Percentiles rank a stretch among this genome's conserved stretches.
These are phyloP conservation scores for Metarhizium guizhouense DNA, from an alignment of 2,329 filamentous ascomycete species.

Conservation along the genomic window DNA sequence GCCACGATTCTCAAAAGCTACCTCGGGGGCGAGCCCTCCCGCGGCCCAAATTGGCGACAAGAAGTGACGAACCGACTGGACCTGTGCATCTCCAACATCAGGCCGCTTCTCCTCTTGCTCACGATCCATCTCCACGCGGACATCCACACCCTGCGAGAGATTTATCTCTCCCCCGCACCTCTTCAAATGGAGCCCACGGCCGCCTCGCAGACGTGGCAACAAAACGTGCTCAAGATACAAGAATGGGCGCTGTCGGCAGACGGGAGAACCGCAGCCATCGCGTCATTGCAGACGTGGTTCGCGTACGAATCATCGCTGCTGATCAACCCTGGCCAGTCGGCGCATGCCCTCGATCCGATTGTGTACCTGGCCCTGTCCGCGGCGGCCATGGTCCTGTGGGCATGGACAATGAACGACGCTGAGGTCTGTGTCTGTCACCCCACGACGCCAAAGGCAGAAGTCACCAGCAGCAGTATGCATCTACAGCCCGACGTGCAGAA, in stretches of 20 bases:
- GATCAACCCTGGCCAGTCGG: background rate
- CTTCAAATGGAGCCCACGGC: conserved; percentile 8
- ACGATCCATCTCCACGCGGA: conserved; percentile 27
- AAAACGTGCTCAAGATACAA: conserved; percentile 13
- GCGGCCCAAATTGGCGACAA: conserved; percentile 13
- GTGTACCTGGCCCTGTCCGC: conserved; percentile 22
- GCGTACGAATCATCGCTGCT: conserved; percentile 13
- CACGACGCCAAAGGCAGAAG: conserved; percentile 14
- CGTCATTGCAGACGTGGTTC: conserved; percentile 23
- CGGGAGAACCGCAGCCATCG: conserved; percentile 22
- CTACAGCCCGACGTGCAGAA: conserved; percentile 15
- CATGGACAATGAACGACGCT: conserved; percentile 22
- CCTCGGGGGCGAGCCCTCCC: conserved; percentile 17
- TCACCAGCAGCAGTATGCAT: conserved; percentile 15
- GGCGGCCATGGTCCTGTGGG: conserved; percentile 25
- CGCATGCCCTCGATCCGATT: conserved; percentile 21
- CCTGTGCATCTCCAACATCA: conserved; percentile 20
- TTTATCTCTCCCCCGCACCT: conserved; percentile 3
- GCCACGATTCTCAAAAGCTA: conserved; percentile 18
- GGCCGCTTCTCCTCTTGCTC: conserved; percentile 28
- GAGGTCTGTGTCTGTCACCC: conserved; percentile 19
- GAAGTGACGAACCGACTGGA: conserved; percentile 19
- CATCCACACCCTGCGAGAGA: conserved; percentile 11
- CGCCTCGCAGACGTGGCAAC: conserved; percentile 11
- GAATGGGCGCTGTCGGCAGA: conserved; percentile 21